phyloP scores from a whole-genome alignment of 768 basidiomycete genomes.

The Coprinopsis cinerea region DNA sequence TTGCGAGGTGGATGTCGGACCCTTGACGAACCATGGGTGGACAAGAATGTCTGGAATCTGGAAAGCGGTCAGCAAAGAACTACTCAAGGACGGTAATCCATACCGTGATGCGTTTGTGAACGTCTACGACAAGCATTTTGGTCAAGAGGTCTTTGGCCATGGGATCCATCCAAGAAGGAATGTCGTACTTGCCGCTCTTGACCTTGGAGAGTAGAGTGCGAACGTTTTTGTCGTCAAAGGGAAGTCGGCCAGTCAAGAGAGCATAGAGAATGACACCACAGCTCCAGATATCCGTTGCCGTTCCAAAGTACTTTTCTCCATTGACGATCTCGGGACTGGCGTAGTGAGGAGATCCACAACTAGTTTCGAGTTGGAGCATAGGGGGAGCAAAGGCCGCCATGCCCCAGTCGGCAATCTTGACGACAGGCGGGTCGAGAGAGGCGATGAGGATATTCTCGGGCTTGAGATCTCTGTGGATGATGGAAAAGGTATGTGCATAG shows the following conservation, averaged over 20 bases:
- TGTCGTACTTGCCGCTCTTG: slow-evolving; percentile 77
- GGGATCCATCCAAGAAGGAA: slow-evolving; percentile 77
- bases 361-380: slow-evolving; percentile 81
- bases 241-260: slow-evolving; percentile 82
- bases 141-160: slow-evolving; percentile 78
- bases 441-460: slow-evolving; percentile 96
- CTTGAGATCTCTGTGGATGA: slow-evolving; percentile 96
- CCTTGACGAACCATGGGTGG: slow-evolving; percentile 77
- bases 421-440: slow-evolving; percentile 67
- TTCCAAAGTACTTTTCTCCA: slow-evolving; percentile 83
- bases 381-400: slow-evolving; percentile 96
- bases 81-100: slow-evolving; percentile 16
- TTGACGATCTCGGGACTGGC: slow-evolving; percentile 96
- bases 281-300: slow-evolving; percentile 93
- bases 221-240: slow-evolving; percentile 91
- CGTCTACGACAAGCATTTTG: slow-evolving; percentile 87
- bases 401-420: slow-evolving; percentile 98
- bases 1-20: slow-evolving; percentile 30
- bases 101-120: slow-evolving; percentile 74
- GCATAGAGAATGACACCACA: slow-evolving; percentile 93
- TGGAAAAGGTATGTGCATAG: slow-evolving; percentile 96
- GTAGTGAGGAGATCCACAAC: slow-evolving; percentile 95
- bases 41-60: slow-evolving; percentile 82
- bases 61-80: not conserved
- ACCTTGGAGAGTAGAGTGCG: slow-evolving; percentile 77